Evolutionary conservation across 352 stramenopile species (phyloP).

Genomic region (Globisporangium uncinulatum): DNA sequence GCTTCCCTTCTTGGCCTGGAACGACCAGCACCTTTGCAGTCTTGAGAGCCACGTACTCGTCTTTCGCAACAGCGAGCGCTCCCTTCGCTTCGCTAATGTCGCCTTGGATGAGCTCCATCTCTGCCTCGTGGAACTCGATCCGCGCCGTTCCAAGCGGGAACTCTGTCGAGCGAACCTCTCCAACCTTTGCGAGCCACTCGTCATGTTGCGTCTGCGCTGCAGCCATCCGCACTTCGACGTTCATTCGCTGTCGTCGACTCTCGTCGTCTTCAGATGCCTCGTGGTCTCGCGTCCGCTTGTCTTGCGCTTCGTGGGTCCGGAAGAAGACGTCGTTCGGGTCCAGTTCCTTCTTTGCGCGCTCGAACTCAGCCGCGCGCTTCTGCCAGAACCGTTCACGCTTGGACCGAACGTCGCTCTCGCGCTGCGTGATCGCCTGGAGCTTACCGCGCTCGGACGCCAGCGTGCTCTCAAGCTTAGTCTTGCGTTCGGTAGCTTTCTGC

Average conservation of each 20-base stretch:
- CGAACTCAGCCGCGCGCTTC: slow-evolving; percentile 53
- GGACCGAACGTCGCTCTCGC: slow-evolving; percentile 30
- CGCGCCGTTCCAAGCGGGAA: slow-evolving; percentile 42
- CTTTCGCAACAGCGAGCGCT: slow-evolving; percentile 37
- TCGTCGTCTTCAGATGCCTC: slow-evolving; percentile 55
- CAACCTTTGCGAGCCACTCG: slow-evolving; percentile 26
- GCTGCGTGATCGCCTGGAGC: slow-evolving; percentile 38
- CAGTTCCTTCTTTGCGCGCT: slow-evolving; percentile 64
- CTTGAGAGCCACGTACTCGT: slow-evolving; percentile 65
- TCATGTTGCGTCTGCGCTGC: slow-evolving; percentile 33
- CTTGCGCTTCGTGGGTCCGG: slow-evolving; percentile 49
- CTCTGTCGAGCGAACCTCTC: slow-evolving; percentile 30
- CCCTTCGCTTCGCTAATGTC: slow-evolving; percentile 49
- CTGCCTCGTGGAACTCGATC: slow-evolving; percentile 54
- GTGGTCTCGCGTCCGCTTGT: slow-evolving; percentile 48
- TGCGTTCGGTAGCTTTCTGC: slow-evolving; percentile 35
- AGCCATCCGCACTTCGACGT: slow-evolving; percentile 38
- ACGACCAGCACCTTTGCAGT: slow-evolving; percentile 34
- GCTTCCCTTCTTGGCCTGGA: slow-evolving; percentile 40
- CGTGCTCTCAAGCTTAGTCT: slow-evolving; percentile 26
- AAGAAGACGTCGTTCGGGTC: slow-evolving; percentile 82
- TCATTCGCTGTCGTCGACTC: slow-evolving; percentile 31
- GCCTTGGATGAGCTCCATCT: slow-evolving; percentile 37
- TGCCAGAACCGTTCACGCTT: slow-evolving; percentile 62
- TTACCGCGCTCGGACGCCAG: slow-evolving; percentile 50